These are phyloP conservation scores for Penicillium occitanis DNA, from an alignment of 2,329 filamentous ascomycete genomes.

Conservation along the genomic window DNA sequence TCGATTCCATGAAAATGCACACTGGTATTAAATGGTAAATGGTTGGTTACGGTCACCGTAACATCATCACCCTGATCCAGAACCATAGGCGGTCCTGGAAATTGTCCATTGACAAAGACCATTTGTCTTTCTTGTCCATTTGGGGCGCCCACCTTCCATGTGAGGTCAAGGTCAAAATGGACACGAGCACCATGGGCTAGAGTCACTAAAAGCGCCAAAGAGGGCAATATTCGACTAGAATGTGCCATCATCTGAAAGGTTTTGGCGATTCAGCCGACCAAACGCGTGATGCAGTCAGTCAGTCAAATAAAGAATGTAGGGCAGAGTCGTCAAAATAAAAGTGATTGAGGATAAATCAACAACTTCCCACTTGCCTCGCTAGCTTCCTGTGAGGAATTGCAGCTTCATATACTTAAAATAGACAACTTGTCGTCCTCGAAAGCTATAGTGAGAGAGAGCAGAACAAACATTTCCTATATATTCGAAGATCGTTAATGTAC, in stretches of 20 bases:
- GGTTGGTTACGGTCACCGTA: conserved; percentile 25
- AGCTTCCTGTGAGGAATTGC: not conserved
- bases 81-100: conserved; percentile 26
- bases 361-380: not conserved
- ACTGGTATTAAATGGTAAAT: conserved; percentile 25
- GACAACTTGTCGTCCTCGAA: not conserved
- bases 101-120: conserved; percentile 30
- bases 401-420: not conserved
- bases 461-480: not conserved
- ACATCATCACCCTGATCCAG: conserved; percentile 23
- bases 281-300: not conserved
- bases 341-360: not conserved
- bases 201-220: conserved; percentile 3
- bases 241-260: not conserved
- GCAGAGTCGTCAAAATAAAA: not conserved
- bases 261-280: not conserved
- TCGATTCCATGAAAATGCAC: conserved; percentile 30
- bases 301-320: not conserved
- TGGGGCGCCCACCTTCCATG: conserved; percentile 25
- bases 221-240: not conserved
- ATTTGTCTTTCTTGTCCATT: conserved; percentile 28
- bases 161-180: conserved; percentile 23
- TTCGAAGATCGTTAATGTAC: not conserved
- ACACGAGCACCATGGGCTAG: conserved; percentile 16
- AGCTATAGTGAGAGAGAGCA: not conserved